Base-by-base conservation (phyloP, 2,329 filamentous ascomycete species). In the Amesomyces nigricolor region DNA sequence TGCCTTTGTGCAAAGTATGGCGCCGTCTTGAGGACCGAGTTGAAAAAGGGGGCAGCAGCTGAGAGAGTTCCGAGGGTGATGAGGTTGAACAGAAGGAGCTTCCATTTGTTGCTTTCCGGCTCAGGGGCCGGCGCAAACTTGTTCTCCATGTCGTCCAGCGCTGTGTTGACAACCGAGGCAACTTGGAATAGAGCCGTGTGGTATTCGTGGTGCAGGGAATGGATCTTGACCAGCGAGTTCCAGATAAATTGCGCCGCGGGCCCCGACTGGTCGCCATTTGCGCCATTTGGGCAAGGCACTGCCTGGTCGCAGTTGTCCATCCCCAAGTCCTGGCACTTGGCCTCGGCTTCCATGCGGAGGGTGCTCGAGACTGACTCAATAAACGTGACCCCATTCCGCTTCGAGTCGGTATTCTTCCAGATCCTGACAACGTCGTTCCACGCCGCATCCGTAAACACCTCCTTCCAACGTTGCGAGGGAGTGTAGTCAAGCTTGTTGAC, bases 41-140 rank as follows among this genome's bases (percentile, higher is more conserved):
- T 69, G 60, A 70, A 68, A 53, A 66, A 66, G 26, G 64, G 61
- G n/a, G 52, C 66, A 2, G 61, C 63, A 16, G 51, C 56, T 22
- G 60, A 53, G 30, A 63, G 53, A 6, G 62, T 58, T 3, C 66
- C 67, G 14, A 70, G 51, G 32, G 62, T 65, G 45, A 70, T 26
- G 10, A 68, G 51, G 56, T 67, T 64, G 17, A 69, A 58, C 8
- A 71, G 53, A 22, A 71, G 53, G n/a, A 58, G 38, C 3, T 66
- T 49, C 66, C 64, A 69, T 37, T 53, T 58, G 51, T 65, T 62
- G 50, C 57, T 55, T 35, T 59, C 19, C 11, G 61, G 53, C 30
- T 59, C 49, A 2, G 65, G 62, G 2, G 67, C 57, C 8, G 67
- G 66, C 11, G 66, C 66, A 48, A 70, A 68, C 17, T 37, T 65